Base-by-base conservation (phyloP, 2,329 filamentous ascomycete species). In the Arthrocladium fulminans region DNA sequence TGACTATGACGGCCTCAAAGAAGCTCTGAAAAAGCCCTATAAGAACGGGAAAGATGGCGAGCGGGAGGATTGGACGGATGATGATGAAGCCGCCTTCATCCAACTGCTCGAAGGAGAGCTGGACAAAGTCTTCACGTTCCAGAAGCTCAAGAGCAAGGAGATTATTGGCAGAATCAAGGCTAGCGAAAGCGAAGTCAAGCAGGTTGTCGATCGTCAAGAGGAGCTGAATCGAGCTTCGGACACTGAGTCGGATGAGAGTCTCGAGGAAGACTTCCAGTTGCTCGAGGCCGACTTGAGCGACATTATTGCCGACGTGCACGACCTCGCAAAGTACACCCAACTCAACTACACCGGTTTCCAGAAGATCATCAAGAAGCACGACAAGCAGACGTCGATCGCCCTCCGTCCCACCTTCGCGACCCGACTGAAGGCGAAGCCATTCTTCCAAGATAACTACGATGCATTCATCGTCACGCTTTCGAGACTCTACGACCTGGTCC, bases 321-420 rank as follows among this genome's bases (percentile, higher is more conserved):
- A 98, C 62, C 76, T 98, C 51, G 89, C 92, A 66, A 97, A 97
- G 70, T 98, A 95, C 65, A 94, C 94, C 5, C 90, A 96, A 71
- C 73, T 98, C 63, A 98, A 98, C 70, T 98, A 98, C 65, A 97
- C 90, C 0, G 92, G 92, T 3, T 98, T 98, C 66, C 94, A 96
- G 73, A 98, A 98, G 75, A 98, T 98, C 55, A 95, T 98, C 69
- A 98, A 98, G 76, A 98, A 98, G 75, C 92, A 98, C 67, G 92
- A 96, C 85, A 98, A 98, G 87, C 76, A 86, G 74, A 98, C 92
- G 0, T 77, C 81, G 52, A 95, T 90, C 88, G 82, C 92, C 62
- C 79, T 98, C 27, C 89, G 86, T 60, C 92, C 92, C 25, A 88
- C 94, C n/a, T 98, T 98, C 67, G 90, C 94, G 50, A 84, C 89